phyloP scores from a whole-genome alignment of 345 rosid genomes.

The Salix caprea region DNA sequence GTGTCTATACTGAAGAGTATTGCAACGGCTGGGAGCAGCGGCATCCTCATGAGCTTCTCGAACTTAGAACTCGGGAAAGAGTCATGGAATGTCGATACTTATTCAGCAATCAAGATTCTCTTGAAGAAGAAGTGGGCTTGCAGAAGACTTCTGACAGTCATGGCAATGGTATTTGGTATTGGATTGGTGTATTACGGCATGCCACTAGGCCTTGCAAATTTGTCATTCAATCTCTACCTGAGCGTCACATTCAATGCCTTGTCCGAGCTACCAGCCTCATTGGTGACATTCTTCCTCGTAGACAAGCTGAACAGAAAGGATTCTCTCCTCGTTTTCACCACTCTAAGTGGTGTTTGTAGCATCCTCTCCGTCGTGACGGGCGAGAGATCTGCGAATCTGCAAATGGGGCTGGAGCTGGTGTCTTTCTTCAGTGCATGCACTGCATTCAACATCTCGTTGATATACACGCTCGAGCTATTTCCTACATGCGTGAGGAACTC shows the following conservation, averaged over 20 bases:
- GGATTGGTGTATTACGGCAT: conserved; percentile 73
- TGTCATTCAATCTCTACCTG: conserved; percentile 52
- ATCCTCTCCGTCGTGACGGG: conserved; percentile 35
- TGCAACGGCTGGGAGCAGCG: conserved; percentile 13
- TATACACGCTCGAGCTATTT: conserved; percentile 25
- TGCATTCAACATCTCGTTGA: conserved; percentile 34
- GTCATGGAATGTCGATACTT: conserved; percentile 30
- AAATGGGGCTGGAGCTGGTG: conserved; percentile 48
- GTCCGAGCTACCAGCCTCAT: conserved; percentile 57
- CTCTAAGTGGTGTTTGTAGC: conserved; percentile 40
- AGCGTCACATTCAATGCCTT: conserved; percentile 60
- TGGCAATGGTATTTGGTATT: conserved; percentile 46
- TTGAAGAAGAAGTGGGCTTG: conserved; percentile 48
- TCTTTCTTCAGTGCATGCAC: conserved; percentile 59
- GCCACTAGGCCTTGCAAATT: conserved; percentile 55
- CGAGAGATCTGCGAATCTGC: conserved; percentile 12
- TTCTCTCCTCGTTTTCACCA: conserved; percentile 41
- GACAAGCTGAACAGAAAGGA: conserved; percentile 39
- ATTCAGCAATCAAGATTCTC: conserved; percentile 41
- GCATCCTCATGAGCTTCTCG: conserved; percentile 31
- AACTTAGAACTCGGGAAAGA: conserved; percentile 26
- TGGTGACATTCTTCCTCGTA: conserved; percentile 38
- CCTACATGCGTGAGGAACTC: conserved; percentile 15
- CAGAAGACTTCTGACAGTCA: conserved; percentile 33
- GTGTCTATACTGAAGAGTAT: conserved; percentile 42